Base-by-base conservation (phyloP, 768 basidiomycete genomes). In the Ramaria rubella region DNA sequence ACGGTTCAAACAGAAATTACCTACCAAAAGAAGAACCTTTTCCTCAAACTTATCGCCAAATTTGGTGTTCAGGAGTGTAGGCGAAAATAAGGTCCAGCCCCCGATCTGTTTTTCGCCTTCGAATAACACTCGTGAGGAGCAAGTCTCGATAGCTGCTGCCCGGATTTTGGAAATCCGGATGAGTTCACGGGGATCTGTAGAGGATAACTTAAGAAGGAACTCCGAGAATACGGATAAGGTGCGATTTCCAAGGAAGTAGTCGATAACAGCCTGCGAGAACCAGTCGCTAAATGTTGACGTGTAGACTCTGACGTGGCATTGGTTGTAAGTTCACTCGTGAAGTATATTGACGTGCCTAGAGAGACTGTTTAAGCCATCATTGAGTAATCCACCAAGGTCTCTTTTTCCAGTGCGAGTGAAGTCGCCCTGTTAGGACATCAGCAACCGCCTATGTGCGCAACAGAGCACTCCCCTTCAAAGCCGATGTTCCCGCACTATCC, bases 331-430 rank as follows among this genome's bases (percentile, higher is more conserved):
- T 31, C 43, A 17, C 19, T 42, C 38, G 4, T 19, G 15, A n/a
- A 45, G 4, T 15, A 12, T 42, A 9, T 46, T 52, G 45, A 38
- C 69, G 24, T 31, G 83, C 77, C 92, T 83, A 29, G 93, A 86
- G 17, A 98, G 72, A 5, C 94, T 96, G 69, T 98, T 99, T 58
- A 95, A 84, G 0, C 96, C 95, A 62, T 99, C 95, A 65, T 96
- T 91, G 17, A 97, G 77, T 75, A 98, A 81, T 0, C 96, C 96
- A 48, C 80, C 79, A 23, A 96, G 72, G 67, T 99, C 94, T 23
- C 96, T 82, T 72, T 91, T 96, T n/a, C 96, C 96, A 0, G 94
- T 98, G 64, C 95, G 82, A 6, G 91, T 94, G 65, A 88, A 94
- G 69, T 93, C 91, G 12, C 90, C 86, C 87, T 92, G n/a, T n/a